Conservation (phyloP, 306 rosid genomes). For the Trichosanthes cucumerina region DNA sequence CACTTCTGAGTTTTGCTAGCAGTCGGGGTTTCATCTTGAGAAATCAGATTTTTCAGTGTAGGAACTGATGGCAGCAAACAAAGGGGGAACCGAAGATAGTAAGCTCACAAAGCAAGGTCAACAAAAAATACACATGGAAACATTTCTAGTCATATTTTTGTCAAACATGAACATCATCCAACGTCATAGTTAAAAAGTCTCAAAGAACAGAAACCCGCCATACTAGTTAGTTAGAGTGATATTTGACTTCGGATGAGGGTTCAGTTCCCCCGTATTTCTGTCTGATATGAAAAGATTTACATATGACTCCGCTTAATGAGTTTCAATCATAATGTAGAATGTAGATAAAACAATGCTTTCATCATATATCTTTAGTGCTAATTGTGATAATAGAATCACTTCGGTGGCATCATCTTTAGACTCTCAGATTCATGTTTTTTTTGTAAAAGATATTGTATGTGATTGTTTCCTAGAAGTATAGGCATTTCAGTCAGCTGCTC, state of each 20-base stretch:
- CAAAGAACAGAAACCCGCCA: background rate
- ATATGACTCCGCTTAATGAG: background rate
- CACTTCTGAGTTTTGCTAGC: constrained; percentile 58
- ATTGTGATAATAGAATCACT: background rate
- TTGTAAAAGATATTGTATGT: background rate
- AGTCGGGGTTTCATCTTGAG: constrained; percentile 72
- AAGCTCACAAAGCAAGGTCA: background rate
- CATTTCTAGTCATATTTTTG: background rate
- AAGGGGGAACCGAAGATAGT: background rate
- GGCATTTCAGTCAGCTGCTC: background rate
- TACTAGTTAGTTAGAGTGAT: background rate
- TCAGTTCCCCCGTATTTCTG: background rate
- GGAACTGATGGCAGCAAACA: constrained; percentile 39
- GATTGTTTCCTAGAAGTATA: background rate
- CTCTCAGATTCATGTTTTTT: background rate
- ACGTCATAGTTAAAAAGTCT: background rate
- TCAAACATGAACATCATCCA: background rate
- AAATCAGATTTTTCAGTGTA: constrained; percentile 77
- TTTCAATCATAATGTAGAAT: background rate
- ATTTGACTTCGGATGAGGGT: background rate
- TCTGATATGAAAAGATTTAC: background rate
- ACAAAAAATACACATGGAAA: background rate
- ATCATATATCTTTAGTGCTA: background rate
- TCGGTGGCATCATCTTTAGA: background rate
- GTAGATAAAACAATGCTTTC: background rate